phyloP scores from a whole-genome alignment of 139 green algal genomes.

The Ettlia oleoabundans region DNA sequence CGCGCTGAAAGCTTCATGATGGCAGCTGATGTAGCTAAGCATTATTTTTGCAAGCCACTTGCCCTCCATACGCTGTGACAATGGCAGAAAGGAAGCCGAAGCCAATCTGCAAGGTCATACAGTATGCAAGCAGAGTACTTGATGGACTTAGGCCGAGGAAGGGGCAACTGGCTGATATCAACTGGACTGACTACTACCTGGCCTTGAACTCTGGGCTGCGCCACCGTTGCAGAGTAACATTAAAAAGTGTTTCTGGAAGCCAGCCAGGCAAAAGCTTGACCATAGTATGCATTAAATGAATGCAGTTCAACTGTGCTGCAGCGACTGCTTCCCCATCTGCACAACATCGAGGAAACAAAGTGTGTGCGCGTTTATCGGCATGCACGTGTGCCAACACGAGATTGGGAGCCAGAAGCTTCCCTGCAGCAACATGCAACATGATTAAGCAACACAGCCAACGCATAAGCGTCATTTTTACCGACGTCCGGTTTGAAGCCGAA shows the following conservation, averaged over 20 bases:
- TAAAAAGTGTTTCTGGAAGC: conserved; percentile 67
- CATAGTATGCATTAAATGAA: conserved; percentile 84
- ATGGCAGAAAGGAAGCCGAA: conserved; percentile 50
- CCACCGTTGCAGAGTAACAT: conserved; percentile 66
- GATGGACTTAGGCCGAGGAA: too few relatives aligned
- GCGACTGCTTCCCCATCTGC: neutral
- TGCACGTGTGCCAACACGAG: too few relatives aligned
- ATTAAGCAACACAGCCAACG: too few relatives aligned
- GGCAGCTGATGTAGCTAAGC: conserved; percentile 69
- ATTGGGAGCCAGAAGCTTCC: too few relatives aligned
- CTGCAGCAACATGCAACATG: too few relatives aligned
- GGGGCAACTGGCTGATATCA: too few relatives aligned
- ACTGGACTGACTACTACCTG: conserved; percentile 24
- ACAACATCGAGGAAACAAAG: neutral
- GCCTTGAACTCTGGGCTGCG: conserved; percentile 42
- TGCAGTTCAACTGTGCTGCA: conserved; percentile 60
- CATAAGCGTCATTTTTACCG: too few relatives aligned
- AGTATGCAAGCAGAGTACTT: neutral
- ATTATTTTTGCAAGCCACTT: conserved; percentile 87
- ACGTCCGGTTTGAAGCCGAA: neutral
- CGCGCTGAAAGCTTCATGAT: conserved; percentile 66
- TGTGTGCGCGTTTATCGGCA: too few relatives aligned
- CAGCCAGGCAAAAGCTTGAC: conserved; percentile 80
- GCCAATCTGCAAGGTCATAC: conserved; percentile 35
- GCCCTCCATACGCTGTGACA: conserved; percentile 73